Evolutionary conservation across 2,329 filamentous ascomycete genomes (phyloP).

Genomic region (Trichoderma gracile): DNA sequence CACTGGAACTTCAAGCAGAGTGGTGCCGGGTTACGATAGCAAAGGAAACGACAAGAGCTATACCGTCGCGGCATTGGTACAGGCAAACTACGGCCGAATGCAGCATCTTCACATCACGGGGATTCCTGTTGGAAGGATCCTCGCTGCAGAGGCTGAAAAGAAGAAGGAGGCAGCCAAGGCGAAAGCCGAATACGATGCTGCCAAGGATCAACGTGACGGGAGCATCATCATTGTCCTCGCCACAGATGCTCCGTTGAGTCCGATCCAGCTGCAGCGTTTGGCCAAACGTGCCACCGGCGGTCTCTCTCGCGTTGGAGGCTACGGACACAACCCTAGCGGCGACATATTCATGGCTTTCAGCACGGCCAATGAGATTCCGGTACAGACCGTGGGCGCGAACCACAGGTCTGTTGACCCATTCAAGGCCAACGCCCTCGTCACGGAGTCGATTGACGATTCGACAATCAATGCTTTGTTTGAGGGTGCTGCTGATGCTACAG

Average conservation of each 20-base stretch:
- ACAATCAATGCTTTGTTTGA: conserved; percentile 64
- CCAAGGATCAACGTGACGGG: conserved; percentile 57
- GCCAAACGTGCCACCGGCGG: conserved; percentile 60
- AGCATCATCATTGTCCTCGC: conserved; percentile 61
- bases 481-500: conserved; percentile 61
- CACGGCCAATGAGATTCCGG: conserved; percentile 50
- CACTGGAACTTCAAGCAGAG: conserved; percentile 57
- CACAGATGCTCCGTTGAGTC: conserved; percentile 59
- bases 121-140: conserved; percentile 57
- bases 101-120: conserved; percentile 56
- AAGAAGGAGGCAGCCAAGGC: conserved; percentile 32
- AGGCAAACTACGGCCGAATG: conserved; percentile 61
- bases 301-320: conserved; percentile 56
- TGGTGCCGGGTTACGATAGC: conserved; percentile 40
- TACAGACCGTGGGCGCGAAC: conserved; percentile 26
- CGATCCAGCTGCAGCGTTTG: conserved; percentile 56
- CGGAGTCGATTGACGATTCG: conserved; percentile 51
- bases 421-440: conserved; percentile 39
- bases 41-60: conserved; percentile 43
- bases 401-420: conserved; percentile 42
- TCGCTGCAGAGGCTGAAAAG: conserved; percentile 33
- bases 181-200: conserved; percentile 39
- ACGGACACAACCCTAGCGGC: conserved; percentile 58
- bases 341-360: conserved; percentile 65
- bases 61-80: conserved; percentile 59